phyloP scores from a whole-genome alignment of 371 early-diverging fungal genomes.

The Cokeromyces recurvatus region DNA sequence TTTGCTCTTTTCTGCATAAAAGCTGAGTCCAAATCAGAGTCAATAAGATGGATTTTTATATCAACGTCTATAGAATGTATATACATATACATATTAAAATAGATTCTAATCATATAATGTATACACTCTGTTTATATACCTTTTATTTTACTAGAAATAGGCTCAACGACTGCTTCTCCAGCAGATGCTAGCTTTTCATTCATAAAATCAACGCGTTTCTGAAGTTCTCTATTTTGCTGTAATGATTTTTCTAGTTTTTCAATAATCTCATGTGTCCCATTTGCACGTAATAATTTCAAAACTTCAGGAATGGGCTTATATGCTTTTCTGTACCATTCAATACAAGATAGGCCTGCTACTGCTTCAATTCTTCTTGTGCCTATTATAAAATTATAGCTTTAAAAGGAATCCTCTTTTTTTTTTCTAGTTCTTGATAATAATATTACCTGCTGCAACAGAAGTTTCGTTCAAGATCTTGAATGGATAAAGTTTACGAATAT shows the following conservation, averaged over 20 bases:
- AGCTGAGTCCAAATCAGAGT: constrained; percentile 41
- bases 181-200: constrained; percentile 40
- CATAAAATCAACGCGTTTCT: constrained; percentile 31
- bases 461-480: constrained; percentile 67
- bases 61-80: constrained; percentile 21
- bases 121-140: constrained; percentile 2
- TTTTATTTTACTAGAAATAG: constrained; percentile 14
- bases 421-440: background rate
- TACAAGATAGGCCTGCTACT: constrained; percentile 58
- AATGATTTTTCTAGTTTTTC: constrained; percentile 35
- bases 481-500: constrained; percentile 59
- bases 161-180: constrained; percentile 18
- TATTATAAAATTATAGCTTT: constrained; percentile 7
- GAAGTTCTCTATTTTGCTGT: constrained; percentile 35
- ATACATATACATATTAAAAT: background rate
- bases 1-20: constrained; percentile 55
- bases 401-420: background rate
- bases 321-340: constrained; percentile 46
- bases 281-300: constrained; percentile 39
- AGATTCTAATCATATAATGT: background rate
- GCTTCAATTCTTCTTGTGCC: constrained; percentile 79
- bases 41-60: constrained; percentile 49
- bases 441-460: constrained; percentile 64
- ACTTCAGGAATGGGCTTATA: constrained; percentile 43
- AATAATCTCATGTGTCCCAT: constrained; percentile 31